Evolutionary conservation across 192 early-diverging fungal genomes (phyloP).

Genomic region (Coemansia sp.): DNA sequence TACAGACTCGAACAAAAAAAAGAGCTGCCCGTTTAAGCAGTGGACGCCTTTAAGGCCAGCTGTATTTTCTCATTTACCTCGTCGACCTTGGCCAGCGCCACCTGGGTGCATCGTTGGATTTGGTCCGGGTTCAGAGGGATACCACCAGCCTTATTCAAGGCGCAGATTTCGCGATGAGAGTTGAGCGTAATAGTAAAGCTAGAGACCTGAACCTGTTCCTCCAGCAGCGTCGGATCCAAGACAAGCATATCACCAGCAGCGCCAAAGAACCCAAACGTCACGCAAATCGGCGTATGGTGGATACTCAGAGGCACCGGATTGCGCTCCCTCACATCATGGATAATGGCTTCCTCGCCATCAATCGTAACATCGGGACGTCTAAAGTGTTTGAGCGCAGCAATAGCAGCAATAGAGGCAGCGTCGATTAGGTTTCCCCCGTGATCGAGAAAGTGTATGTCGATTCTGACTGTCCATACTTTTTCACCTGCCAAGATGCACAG

Average conservation of each 20-base stretch:
- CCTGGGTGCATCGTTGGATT: constrained; percentile 77
- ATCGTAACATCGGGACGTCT: constrained; percentile 94
- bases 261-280: constrained; percentile 91
- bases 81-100: constrained; percentile 63
- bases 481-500: constrained; percentile 94
- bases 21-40: background rate
- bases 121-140: constrained; percentile 70
- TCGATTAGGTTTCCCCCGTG: constrained; percentile 94
- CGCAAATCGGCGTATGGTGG: constrained; percentile 92
- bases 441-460: constrained; percentile 91
- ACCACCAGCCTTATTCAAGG: constrained; percentile 89
- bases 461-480: constrained; percentile 91
- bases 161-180: constrained; percentile 88
- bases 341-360: constrained; percentile 82
- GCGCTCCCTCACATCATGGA: constrained; percentile 78
- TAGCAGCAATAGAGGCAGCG: constrained; percentile 85
- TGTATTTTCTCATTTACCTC: constrained; percentile 77
- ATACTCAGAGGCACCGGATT: constrained; percentile 93
- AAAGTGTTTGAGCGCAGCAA: constrained; percentile 87
- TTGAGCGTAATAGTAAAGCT: constrained; percentile 90
- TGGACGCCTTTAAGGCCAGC: constrained; percentile 62
- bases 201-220: constrained; percentile 82
- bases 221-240: constrained; percentile 81
- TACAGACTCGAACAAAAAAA: background rate
- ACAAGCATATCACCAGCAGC: constrained; percentile 61